Percentiles rank a stretch among this genome's conserved stretches.
Conservation (phyloP, 345 rosid species). For the Hibiscus trionum region DNA sequence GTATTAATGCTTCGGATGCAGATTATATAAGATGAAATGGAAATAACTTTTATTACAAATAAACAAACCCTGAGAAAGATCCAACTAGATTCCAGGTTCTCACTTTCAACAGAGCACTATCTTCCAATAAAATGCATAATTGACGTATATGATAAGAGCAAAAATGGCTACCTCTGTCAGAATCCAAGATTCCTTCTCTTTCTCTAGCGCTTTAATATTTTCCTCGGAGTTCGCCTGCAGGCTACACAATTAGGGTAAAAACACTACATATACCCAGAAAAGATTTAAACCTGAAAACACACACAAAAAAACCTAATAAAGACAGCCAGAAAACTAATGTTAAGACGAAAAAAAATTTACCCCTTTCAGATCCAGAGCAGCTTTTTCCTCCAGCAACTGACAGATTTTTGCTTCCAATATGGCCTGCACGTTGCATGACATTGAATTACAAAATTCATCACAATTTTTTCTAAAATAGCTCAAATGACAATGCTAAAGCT, state of each 20-base stretch:
- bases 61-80: neutral
- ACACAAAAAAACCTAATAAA: neutral
- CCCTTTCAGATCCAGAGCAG: slow-evolving; percentile 35
- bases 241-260: neutral
- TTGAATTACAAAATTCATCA: slow-evolving; percentile 15
- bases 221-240: slow-evolving; percentile 52
- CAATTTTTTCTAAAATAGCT: slow-evolving; percentile 9
- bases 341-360: slow-evolving; percentile 23
- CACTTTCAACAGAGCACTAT: neutral
- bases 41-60: neutral
- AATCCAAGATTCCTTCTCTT: slow-evolving; percentile 38
- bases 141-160: neutral
- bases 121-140: neutral
- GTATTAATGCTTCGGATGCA: neutral
- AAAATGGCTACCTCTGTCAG: slow-evolving; percentile 37
- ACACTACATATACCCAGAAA: neutral
- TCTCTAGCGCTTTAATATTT: slow-evolving; percentile 39
- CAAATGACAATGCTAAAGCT: neutral
- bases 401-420: slow-evolving; percentile 41
- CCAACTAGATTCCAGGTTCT: slow-evolving; percentile 1
- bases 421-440: slow-evolving; percentile 32
- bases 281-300: neutral
- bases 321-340: neutral
- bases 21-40: neutral
- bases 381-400: slow-evolving; percentile 34